Conservation (phyloP, 495 filamentous ascomycete genomes). For the Durotheca rogersii region DNA sequence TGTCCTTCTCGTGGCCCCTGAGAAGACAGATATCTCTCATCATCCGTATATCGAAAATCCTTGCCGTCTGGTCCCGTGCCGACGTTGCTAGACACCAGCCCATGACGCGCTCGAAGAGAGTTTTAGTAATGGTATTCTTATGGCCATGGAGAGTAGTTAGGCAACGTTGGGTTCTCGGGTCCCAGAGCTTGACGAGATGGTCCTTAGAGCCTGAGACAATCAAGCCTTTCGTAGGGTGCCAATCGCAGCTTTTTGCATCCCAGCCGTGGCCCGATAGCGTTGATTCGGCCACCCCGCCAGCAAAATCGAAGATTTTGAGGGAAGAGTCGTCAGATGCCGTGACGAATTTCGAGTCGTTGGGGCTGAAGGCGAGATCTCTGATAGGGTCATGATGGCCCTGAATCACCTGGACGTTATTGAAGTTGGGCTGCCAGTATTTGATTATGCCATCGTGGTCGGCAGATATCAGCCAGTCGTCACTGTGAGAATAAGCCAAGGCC, state of each 20-base stretch:
- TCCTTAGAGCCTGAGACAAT: constrained; percentile 97
- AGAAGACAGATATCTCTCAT: constrained; percentile 96
- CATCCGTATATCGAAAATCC: constrained; percentile 93
- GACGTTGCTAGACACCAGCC: constrained; percentile 86
- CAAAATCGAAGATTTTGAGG: constrained; percentile 95
- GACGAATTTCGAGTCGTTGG: constrained; percentile 91
- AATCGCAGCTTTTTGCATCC: constrained; percentile 95
- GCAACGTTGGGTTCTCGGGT: constrained; percentile 84
- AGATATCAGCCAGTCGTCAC: constrained; percentile 93
- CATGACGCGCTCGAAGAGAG: constrained; percentile 78
- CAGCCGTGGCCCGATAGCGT: constrained; percentile 86
- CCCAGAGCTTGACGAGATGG: constrained; percentile 96
- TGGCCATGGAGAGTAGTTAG: constrained; percentile 95
- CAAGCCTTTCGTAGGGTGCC: constrained; percentile 94
- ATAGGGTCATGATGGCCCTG: constrained; percentile 88
- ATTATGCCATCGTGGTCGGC: constrained; percentile 92
- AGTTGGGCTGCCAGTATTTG: constrained; percentile 99
- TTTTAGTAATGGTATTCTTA: constrained; percentile 92
- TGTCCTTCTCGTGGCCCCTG: constrained; percentile 90
- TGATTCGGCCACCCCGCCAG: constrained; percentile 76
- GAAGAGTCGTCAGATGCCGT: constrained; percentile 92
- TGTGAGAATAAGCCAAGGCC: constrained; percentile 84
- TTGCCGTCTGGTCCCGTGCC: constrained; percentile 85
- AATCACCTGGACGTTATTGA: constrained; percentile 96
- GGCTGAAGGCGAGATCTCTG: constrained; percentile 87